Evolutionary conservation across 495 filamentous ascomycete species (phyloP), one percentile per base, ranked within the genome.

Genomic region (Lophium mytilinum): DNA sequence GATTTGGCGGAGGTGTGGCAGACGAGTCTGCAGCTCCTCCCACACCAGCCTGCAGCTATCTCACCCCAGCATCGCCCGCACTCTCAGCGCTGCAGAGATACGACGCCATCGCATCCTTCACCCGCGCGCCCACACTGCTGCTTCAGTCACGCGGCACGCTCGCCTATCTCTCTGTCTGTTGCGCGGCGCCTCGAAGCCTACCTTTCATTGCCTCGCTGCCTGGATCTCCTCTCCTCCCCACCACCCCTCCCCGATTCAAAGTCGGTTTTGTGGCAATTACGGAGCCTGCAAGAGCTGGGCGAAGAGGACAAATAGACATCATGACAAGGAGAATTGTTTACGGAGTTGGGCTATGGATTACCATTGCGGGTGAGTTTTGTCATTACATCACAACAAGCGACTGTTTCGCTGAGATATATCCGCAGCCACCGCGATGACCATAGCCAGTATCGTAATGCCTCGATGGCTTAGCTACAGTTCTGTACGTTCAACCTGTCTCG

Each of bases 381-480:
- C 24, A 30, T 11, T 19, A 49, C 46, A 42, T 17, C 15, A 45
- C 40, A 54, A 36, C 37, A 52, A 17, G 33, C 18, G 49, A 18
- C 34, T 37, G 10, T 1, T 35, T 59, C 18, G 36, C 12, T 40
- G 9, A 52, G 43, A 52, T 43, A 55, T 52, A 17, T 47, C 50
- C 21, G 56, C 68, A 95, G 90, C 88, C 37, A 88, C 86, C 39
- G 82, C 77, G 15, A 76, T 95, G 66, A 94, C 89, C 18, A 72
- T 97, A 37, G 75, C 81, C 24, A 78, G 86, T 35, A 88, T 92
- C 65, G 68, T 85, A 42, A 74, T 86, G 30, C 89, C 92, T 0
- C 77, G 80, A 63, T 97, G 92, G 92, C 76, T 95, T 53, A 82
- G 80, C 52, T 92, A 85, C 73, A 75, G 82, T 52, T 83, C 81